These are phyloP conservation scores for Pyrenophora teres DNA, from an alignment of 2,329 filamentous ascomycete genomes.

Conservation along the genomic window DNA sequence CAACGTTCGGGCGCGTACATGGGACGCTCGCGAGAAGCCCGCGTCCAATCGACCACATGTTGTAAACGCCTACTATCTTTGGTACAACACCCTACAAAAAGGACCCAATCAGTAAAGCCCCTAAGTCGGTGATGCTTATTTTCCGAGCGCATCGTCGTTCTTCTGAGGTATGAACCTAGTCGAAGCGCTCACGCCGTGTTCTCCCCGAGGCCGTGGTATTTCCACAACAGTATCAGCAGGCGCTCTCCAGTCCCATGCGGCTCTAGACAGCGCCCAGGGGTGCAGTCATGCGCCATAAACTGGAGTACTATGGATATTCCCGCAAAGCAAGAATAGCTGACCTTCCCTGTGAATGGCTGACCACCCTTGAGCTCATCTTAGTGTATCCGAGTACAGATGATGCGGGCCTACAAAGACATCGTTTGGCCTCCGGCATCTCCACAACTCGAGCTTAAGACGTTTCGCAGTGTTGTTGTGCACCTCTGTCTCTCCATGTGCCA, in stretches of 20 bases:
- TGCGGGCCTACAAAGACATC: slow-evolving; percentile 43
- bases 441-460: slow-evolving; percentile 25
- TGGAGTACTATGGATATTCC: slow-evolving; percentile 19
- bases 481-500: slow-evolving; percentile 15
- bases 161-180: slow-evolving; percentile 19
- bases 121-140: slow-evolving; percentile 14
- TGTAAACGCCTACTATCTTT: slow-evolving; percentile 30
- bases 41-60: slow-evolving; percentile 24
- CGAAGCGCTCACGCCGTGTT: slow-evolving; percentile 37
- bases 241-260: slow-evolving; percentile 30
- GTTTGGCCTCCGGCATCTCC: slow-evolving; percentile 26
- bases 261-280: slow-evolving; percentile 29
- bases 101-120: slow-evolving; percentile 28
- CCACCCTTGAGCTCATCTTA: slow-evolving; percentile 29
- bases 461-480: slow-evolving; percentile 23
- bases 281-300: slow-evolving; percentile 26
- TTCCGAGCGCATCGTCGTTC: slow-evolving; percentile 30
- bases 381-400: slow-evolving; percentile 23
- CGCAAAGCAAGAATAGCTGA: slow-evolving; percentile 36
- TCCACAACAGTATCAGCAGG: slow-evolving; percentile 36
- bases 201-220: slow-evolving; percentile 21
- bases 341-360: slow-evolving; percentile 32
- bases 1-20: slow-evolving; percentile 15
- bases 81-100: slow-evolving; percentile 18
- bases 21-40: slow-evolving; percentile 3